A percentile compares a stretch with the other conserved stretches of the same genome.
Evolutionary conservation across 768 basidiomycete genomes (phyloP).

Genomic region (Leccinum pellstonianum): DNA sequence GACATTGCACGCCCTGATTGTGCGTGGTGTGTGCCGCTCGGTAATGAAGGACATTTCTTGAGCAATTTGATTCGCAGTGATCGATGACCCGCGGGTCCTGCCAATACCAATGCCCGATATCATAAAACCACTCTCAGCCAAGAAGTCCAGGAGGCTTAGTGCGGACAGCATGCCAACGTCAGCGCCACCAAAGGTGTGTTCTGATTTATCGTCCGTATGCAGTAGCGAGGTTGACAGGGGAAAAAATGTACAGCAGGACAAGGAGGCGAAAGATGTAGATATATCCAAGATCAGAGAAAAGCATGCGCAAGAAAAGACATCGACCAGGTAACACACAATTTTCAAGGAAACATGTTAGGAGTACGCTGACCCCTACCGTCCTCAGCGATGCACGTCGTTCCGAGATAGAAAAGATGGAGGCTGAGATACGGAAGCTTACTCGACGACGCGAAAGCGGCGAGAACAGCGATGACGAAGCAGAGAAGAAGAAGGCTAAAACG

Average conservation of each 20-base stretch:
- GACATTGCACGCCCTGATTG: constrained; percentile 81
- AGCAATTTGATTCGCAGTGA: constrained; percentile 21
- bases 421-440: constrained; percentile 76
- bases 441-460: constrained; percentile 54
- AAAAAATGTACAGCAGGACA: not conserved
- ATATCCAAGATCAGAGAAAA: constrained; percentile 72
- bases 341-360: not conserved
- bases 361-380: constrained; percentile 2
- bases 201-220: not conserved
- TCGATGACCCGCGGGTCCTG: constrained; percentile 14
- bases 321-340: constrained; percentile 46
- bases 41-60: not conserved
- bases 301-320: constrained; percentile 69
- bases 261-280: constrained; percentile 39
- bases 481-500: constrained; percentile 56
- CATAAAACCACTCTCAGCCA: constrained; percentile 3
- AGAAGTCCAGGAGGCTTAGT: not conserved
- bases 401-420: constrained; percentile 87
- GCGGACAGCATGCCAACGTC: not conserved
- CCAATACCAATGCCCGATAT: constrained; percentile 12
- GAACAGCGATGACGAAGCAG: constrained; percentile 64
- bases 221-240: not conserved
- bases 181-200: constrained; percentile 20
- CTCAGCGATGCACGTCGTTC: constrained; percentile 61
- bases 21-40: constrained; percentile 39